These are phyloP conservation scores for Selaginella tamariscina DNA, from an alignment of 75 land plant genomes.

Conservation along the genomic window DNA sequence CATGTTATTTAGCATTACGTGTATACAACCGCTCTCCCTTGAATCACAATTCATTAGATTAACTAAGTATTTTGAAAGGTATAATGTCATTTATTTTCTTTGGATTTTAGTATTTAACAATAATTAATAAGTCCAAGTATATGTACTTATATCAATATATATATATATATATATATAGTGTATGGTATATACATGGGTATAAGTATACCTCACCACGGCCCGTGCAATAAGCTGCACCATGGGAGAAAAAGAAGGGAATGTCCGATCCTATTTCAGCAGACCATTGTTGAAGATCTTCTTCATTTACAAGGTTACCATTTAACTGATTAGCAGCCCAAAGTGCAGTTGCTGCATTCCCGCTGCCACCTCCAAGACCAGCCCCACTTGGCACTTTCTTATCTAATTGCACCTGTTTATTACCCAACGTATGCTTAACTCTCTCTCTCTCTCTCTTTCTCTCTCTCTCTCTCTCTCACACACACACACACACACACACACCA, in stretches of 20 bases:
- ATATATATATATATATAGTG: not conserved
- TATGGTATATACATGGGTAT: not conserved
- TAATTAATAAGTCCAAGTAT: not conserved
- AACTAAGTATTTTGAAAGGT: too few relatives aligned
- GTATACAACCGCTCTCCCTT: too few relatives aligned
- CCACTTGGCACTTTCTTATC: slow-evolving; percentile 96
- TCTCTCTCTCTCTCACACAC: not conserved
- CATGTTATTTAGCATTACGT: not conserved
- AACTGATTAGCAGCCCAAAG: slow-evolving; percentile 98
- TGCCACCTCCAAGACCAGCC: slow-evolving; percentile 99
- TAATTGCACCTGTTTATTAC: slow-evolving; percentile 60
- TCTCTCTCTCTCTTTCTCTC: not conserved
- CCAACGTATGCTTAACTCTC: not conserved
- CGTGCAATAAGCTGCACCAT: slow-evolving; percentile 95
- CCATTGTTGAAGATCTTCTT: slow-evolving; percentile 93
- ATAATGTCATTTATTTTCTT: too few relatives aligned
- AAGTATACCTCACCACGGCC: slow-evolving; percentile 81
- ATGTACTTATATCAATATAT: not conserved
- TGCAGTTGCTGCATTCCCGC: slow-evolving; percentile 99
- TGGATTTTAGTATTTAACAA: not conserved
- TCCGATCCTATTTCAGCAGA: slow-evolving; percentile 94
- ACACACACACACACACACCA: not conserved
- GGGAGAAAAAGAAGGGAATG: slow-evolving; percentile 94
- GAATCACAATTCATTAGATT: too few relatives aligned
- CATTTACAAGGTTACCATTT: slow-evolving; percentile 58